These are phyloP conservation scores for Xylaria sp. DNA, from an alignment of 2,329 filamentous ascomycete genomes.

Conservation along the genomic window DNA sequence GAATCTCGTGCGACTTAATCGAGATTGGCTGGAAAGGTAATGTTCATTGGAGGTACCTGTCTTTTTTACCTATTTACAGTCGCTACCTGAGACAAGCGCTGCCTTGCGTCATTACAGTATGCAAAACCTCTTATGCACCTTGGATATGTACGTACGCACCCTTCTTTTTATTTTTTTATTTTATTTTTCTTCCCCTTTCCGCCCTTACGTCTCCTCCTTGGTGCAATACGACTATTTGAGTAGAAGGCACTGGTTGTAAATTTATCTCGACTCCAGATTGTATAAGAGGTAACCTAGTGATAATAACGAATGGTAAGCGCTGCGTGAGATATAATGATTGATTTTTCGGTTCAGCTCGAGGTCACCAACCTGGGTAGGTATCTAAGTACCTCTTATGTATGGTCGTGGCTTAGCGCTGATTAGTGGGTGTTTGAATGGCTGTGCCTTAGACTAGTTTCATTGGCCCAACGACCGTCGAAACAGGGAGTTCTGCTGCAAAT, in stretches of 20 bases:
- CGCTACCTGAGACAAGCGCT: no score
- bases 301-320: no score
- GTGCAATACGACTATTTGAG: no score
- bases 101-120: slow-evolving; percentile 14
- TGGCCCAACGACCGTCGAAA: slow-evolving; percentile 26
- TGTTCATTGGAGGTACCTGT: no score
- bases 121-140: background rate
- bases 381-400: background rate
- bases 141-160: background rate
- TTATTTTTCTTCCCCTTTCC: no score
- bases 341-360: slow-evolving; percentile 24
- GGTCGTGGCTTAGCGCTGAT: slow-evolving; percentile 38
- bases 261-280: no score
- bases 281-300: no score
- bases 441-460: slow-evolving; percentile 19
- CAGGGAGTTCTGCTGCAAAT: background rate
- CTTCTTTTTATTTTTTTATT: no score
- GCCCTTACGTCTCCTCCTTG: no score
- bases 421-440: slow-evolving; percentile 33
- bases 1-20: background rate
- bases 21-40: background rate
- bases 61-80: background rate
- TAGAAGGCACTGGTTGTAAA: no score
- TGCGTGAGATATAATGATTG: no score
- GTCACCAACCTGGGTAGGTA: slow-evolving; percentile 7